Conservation (phyloP, 1,284 basidiomycete genomes). For the Cryptococcus sp. region DNA sequence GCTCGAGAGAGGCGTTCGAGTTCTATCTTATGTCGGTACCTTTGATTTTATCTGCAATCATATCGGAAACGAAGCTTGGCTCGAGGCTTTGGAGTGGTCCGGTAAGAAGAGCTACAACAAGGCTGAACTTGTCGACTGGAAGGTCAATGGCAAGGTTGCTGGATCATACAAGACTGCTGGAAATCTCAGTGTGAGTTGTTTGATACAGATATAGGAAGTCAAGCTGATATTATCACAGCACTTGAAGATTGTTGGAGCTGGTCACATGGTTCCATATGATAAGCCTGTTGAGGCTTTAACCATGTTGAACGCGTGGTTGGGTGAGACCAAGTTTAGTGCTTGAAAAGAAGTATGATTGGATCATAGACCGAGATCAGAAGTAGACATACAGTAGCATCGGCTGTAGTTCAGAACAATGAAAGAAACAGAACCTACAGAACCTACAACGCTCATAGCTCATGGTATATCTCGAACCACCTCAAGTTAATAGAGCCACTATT, state of each 20-base stretch:
- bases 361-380: too few relatives aligned
- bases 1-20: conserved; percentile 65
- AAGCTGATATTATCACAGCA: conserved; percentile 14
- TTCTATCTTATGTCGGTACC: conserved; percentile 54
- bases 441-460: too few relatives aligned
- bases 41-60: conserved; percentile 74
- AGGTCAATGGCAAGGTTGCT: conserved; percentile 47
- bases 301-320: conserved; percentile 46
- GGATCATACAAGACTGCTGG: conserved; percentile 58
- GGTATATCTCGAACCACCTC: too few relatives aligned
- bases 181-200: conserved; percentile 58
- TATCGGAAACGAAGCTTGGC: conserved; percentile 65
- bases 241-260: conserved; percentile 37
- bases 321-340: conserved; percentile 7
- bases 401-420: too few relatives aligned
- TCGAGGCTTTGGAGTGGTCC: conserved; percentile 60
- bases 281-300: conserved; percentile 44
- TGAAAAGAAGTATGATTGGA: not conserved
- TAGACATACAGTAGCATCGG: too few relatives aligned
- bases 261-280: conserved; percentile 50
- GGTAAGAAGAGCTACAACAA: conserved; percentile 54
- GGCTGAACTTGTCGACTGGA: conserved; percentile 49
- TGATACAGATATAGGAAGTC: not conserved
- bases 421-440: too few relatives aligned
- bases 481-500: too few relatives aligned